phyloP scores from a whole-genome alignment of 345 rosid species.

The Salix brachista region DNA sequence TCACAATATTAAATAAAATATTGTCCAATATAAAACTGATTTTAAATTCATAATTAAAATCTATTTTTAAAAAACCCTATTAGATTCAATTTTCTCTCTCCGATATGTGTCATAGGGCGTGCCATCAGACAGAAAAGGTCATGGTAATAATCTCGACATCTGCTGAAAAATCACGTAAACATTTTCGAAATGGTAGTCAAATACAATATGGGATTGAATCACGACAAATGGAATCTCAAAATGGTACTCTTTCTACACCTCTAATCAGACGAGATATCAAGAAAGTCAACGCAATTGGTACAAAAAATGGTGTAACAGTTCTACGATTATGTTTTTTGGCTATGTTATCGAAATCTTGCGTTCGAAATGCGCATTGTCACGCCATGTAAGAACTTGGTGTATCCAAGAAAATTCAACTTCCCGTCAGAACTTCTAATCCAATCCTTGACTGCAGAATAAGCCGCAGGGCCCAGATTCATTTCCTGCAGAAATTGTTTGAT shows the following conservation, averaged over 20 bases:
- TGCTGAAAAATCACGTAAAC: neutral
- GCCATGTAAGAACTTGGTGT: constrained; percentile 73
- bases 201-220: neutral
- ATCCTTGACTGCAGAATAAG: constrained; percentile 46
- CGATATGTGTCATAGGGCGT: no score
- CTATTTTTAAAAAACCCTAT: no score
- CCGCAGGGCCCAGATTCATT: constrained; percentile 43
- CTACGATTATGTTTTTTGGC: neutral
- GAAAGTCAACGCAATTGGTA: neutral
- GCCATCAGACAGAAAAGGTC: neutral
- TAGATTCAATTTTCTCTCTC: no score
- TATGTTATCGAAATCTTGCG: constrained; percentile 48
- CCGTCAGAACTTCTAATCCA: constrained; percentile 62
- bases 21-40: no score
- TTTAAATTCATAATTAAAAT: no score
- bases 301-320: neutral
- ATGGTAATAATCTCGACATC: neutral
- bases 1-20: no score
- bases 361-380: constrained; percentile 55
- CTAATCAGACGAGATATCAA: neutral
- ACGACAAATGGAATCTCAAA: neutral
- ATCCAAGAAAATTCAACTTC: constrained; percentile 62
- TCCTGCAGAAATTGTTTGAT: constrained; percentile 7
- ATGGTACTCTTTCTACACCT: neutral
- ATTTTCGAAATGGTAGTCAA: neutral